Conservation (phyloP, 768 basidiomycete genomes). For the Pisolithus sp. region DNA sequence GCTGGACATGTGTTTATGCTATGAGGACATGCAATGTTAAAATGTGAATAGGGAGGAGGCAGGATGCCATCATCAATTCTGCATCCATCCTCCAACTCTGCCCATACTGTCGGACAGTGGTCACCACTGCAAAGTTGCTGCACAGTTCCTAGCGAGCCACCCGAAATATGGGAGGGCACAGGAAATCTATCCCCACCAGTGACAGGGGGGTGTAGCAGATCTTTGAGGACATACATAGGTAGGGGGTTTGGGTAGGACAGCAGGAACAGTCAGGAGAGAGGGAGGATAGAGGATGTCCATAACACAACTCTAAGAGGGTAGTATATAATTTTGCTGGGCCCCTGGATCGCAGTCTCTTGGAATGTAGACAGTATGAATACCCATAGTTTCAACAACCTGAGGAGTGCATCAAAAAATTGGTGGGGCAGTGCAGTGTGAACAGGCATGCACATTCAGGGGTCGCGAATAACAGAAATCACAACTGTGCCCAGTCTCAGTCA, state of each 20-base stretch:
- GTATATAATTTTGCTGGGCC: not conserved
- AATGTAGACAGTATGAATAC: not conserved
- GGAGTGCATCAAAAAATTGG: constrained; percentile 3
- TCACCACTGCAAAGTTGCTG: no score
- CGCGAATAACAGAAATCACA: constrained; percentile 6
- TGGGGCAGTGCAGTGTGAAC: no score
- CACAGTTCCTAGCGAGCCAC: no score
- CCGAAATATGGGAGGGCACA: not conserved
- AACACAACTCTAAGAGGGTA: constrained; percentile 18
- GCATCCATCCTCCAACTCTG: not conserved
- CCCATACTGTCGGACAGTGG: no score
- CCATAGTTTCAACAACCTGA: constrained; percentile 6
- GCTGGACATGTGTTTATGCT: no score
- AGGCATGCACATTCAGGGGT: constrained; percentile 4
- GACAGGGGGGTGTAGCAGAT: not conserved
- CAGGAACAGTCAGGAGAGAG: constrained; percentile 9
- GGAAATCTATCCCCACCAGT: not conserved
- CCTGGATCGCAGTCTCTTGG: not conserved
- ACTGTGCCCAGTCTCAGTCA: constrained; percentile 6
- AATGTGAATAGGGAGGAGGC: constrained; percentile 23
- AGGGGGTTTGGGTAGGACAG: constrained; percentile 14
- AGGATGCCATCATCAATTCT: constrained; percentile 6
- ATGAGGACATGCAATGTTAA: constrained; percentile 10
- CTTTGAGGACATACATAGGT: constrained; percentile 13
- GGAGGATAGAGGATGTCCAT: constrained; percentile 22